phyloP scores from a whole-genome alignment of 805 yeast genomes.

The Teunomyces tritomae region DNA sequence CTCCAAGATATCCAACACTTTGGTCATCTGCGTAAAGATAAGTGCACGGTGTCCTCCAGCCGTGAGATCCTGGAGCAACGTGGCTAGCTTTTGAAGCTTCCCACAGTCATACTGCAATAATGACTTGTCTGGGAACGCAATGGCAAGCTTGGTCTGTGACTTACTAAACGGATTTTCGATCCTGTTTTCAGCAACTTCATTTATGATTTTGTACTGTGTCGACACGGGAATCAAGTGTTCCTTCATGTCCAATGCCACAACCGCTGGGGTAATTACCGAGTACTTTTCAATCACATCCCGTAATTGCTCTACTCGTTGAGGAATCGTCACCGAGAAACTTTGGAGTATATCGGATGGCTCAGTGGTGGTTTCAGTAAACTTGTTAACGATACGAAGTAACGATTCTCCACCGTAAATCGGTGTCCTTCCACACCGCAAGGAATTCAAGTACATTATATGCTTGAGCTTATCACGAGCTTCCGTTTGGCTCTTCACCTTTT shows the following conservation, averaged over 20 bases:
- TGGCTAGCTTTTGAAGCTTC: slow-evolving; percentile 82
- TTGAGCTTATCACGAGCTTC: slow-evolving; percentile 51
- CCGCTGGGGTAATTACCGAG: slow-evolving; percentile 86
- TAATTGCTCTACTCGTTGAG: slow-evolving; percentile 33
- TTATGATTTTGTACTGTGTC: slow-evolving; percentile 30
- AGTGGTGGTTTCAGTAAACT: slow-evolving; percentile 8
- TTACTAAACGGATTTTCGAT: slow-evolving; percentile 66
- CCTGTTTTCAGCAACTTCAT: slow-evolving; percentile 32
- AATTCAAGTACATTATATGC: slow-evolving; percentile 62
- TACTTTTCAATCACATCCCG: slow-evolving; percentile 62
- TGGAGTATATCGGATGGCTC: slow-evolving; percentile 14
- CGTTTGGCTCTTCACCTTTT: slow-evolving; percentile 50
- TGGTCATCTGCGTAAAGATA: slow-evolving; percentile 97
- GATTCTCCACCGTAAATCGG: slow-evolving; percentile 68
- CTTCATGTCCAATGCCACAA: slow-evolving; percentile 70
- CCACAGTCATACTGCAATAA: slow-evolving; percentile 95
- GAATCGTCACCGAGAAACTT: slow-evolving; percentile 23
- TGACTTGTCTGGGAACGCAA: slow-evolving; percentile 95
- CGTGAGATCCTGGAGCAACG: slow-evolving; percentile 69
- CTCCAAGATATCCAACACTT: slow-evolving; percentile 88
- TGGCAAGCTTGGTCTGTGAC: slow-evolving; percentile 79
- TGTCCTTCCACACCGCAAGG: slow-evolving; percentile 57
- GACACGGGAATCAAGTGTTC: slow-evolving; percentile 45
- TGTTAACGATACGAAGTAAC: slow-evolving; percentile 42
- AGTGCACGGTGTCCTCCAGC: slow-evolving; percentile 90